Evolutionary conservation across 371 early-diverging fungal genomes (phyloP).

Genomic region (Synchytrium microbalum): DNA sequence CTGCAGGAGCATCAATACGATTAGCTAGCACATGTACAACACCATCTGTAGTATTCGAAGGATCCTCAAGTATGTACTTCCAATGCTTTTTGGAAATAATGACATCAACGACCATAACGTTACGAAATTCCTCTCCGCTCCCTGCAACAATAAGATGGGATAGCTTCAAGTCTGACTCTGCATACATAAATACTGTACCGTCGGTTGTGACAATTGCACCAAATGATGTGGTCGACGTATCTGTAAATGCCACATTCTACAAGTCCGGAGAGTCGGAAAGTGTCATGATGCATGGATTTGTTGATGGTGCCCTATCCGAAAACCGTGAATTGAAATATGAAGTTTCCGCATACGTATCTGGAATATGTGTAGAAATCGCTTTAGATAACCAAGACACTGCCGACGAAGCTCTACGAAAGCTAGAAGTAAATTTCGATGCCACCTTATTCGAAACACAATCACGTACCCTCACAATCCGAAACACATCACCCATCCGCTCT

Average conservation of each 20-base stretch:
- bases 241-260: background rate
- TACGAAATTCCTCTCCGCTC: background rate
- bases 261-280: background rate
- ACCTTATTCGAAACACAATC: slow-evolving; percentile 4
- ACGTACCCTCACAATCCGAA: slow-evolving; percentile 21
- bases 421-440: background rate
- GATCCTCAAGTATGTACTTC: background rate
- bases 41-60: background rate
- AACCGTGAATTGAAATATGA: background rate
- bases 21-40: background rate
- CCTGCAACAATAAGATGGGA: background rate
- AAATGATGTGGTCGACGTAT: background rate
- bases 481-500: background rate
- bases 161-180: background rate
- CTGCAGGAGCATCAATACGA: background rate
- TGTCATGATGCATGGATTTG: background rate
- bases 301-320: background rate
- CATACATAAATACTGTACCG: background rate
- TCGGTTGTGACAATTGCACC: background rate
- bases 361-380: background rate
- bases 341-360: background rate
- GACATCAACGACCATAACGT: background rate
- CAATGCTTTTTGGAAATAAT: background rate
- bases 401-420: background rate
- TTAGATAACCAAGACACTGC: background rate